These are phyloP conservation scores for Talaromyces wortmannii DNA, from an alignment of 495 filamentous ascomycete genomes.

Conservation along the genomic window DNA sequence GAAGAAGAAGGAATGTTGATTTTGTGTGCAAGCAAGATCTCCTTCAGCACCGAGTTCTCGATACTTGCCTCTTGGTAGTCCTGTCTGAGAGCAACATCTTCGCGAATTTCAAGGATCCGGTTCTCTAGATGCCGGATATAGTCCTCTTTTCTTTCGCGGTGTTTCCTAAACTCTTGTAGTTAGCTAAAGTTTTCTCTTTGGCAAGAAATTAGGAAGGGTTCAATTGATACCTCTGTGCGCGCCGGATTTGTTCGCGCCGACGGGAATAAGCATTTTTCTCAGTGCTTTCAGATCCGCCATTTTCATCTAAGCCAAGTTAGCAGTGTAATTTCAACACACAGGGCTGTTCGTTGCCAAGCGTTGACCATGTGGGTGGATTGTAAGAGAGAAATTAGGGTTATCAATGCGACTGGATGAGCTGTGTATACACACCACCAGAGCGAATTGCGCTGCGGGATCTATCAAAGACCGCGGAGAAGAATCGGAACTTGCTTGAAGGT, in stretches of 20 bases:
- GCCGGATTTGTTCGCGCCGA: neutral
- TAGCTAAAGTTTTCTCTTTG: neutral
- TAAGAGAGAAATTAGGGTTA: neutral
- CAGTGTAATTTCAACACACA: neutral
- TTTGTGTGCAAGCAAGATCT: neutral
- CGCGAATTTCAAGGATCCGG: neutral
- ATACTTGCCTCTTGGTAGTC: neutral
- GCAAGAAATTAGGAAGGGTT: no score
- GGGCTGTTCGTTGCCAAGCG: no score
- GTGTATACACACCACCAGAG: neutral
- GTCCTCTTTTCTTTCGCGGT: neutral
- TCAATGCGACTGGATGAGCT: neutral
- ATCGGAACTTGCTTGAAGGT: neutral
- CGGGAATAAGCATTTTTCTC: neutral
- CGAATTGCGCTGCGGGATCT: neutral
- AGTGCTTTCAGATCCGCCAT: neutral
- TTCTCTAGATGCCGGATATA: neutral
- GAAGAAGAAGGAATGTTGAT: neutral
- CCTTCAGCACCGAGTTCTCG: neutral
- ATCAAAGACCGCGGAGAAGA: neutral
- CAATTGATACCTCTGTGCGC: neutral
- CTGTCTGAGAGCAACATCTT: neutral
- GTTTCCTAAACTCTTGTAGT: neutral
- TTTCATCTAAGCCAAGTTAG: neutral
- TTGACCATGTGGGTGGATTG: no score